phyloP scores from a whole-genome alignment of 1,284 basidiomycete species.

The Cutaneotrichosporon cutaneum region DNA sequence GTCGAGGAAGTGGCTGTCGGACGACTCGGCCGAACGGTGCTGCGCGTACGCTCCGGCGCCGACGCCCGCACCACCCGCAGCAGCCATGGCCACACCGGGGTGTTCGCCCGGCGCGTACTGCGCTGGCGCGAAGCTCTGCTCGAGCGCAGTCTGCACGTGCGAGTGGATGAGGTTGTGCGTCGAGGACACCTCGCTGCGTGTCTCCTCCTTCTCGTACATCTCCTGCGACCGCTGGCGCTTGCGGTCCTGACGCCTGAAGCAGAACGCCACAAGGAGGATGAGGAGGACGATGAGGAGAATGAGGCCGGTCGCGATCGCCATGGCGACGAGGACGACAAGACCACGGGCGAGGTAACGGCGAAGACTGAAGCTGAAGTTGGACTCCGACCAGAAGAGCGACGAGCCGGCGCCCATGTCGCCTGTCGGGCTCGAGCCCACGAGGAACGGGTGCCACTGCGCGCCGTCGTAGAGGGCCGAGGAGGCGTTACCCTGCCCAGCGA shows the following conservation, averaged over 20 bases:
- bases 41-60: slow-evolving; percentile 40
- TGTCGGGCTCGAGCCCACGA: slow-evolving; percentile 65
- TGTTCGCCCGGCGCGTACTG: neutral
- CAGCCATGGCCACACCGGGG: slow-evolving; percentile 16
- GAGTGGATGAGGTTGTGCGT: slow-evolving; percentile 72
- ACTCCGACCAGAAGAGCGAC: slow-evolving; percentile 76
- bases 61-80: slow-evolving; percentile 26
- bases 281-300: slow-evolving; percentile 89
- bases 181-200: slow-evolving; percentile 56
- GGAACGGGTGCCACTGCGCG: slow-evolving; percentile 74
- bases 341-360: slow-evolving; percentile 80
- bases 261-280: slow-evolving; percentile 73
- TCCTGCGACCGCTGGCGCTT: slow-evolving; percentile 43
- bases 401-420: slow-evolving; percentile 73
- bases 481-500: slow-evolving; percentile 68
- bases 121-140: slow-evolving; percentile 41
- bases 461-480: slow-evolving; percentile 89
- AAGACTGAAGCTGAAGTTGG: slow-evolving; percentile 70
- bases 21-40: neutral
- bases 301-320: slow-evolving; percentile 91
- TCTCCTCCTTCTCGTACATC: slow-evolving; percentile 65
- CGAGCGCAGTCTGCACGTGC: slow-evolving; percentile 79
- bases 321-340: slow-evolving; percentile 92
- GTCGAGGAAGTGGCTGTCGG: slow-evolving; percentile 16
- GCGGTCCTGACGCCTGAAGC: slow-evolving; percentile 58